A percentile compares a stretch with the other conserved stretches of the same genome.
Conservation (phyloP, 306 rosid species). For the Vigna radiata region DNA sequence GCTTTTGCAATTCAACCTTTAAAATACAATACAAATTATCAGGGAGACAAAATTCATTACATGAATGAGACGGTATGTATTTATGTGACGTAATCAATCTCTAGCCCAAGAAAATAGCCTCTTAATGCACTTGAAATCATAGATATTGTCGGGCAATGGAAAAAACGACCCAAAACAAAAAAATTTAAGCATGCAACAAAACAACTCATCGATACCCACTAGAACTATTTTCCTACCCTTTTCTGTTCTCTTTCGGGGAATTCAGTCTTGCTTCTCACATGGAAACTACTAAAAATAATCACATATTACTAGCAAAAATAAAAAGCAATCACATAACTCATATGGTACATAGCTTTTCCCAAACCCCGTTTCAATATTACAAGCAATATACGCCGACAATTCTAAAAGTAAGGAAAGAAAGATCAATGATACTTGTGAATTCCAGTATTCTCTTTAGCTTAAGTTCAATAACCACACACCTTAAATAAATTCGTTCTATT, state of each 20-base stretch:
- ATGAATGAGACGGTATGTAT: background rate
- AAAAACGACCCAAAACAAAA: conserved; percentile 24
- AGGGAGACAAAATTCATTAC: conserved; percentile 10
- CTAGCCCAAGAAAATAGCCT: conserved; percentile 8
- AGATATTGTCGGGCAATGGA: background rate
- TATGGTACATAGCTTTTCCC: conserved; percentile 10
- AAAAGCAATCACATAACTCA: background rate
- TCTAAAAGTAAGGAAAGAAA: conserved; percentile 19
- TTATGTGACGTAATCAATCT: conserved; percentile 18
- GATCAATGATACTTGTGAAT: background rate
- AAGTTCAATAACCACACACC: background rate
- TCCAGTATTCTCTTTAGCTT: conserved; percentile 26
- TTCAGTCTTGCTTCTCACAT: conserved; percentile 45
- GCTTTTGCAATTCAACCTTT: conserved; percentile 56
- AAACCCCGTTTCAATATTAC: conserved; percentile 27
- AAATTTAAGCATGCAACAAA: conserved; percentile 28
- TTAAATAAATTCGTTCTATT: background rate
- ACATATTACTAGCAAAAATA: background rate
- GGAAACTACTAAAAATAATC: conserved; percentile 3
- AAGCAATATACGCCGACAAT: background rate
- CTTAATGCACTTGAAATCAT: conserved; percentile 28
- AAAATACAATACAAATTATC: conserved; percentile 45
- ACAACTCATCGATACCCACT: conserved; percentile 53
- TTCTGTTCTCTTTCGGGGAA: conserved; percentile 29
- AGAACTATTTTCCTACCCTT: conserved; percentile 36